Evolutionary conservation across 176 grass and related monocot genomes (phyloP).

Genomic region (Zea luxurians): DNA sequence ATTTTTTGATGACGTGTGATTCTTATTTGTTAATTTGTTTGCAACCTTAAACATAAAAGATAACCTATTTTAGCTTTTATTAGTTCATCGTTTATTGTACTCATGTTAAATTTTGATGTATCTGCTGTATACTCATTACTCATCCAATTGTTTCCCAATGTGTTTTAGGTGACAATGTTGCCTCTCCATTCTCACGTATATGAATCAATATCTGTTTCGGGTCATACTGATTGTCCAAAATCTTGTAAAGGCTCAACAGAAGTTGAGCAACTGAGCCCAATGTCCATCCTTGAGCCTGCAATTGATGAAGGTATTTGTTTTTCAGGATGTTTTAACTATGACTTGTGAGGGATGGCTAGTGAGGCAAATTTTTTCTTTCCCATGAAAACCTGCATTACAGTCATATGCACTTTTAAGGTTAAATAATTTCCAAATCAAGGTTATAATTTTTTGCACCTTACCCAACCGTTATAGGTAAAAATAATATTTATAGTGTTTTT

Average conservation of each 20-base stretch:
- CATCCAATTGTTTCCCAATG: background rate
- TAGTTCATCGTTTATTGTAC: background rate
- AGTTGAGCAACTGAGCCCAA: conserved; percentile 56
- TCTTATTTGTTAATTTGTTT: conserved; percentile 4
- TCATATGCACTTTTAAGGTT: background rate
- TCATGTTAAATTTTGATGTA: background rate
- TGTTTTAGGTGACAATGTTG: conserved; percentile 37
- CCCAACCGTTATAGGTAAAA: background rate
- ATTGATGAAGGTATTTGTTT: conserved; percentile 50
- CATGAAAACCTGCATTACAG: background rate
- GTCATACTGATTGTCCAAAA: conserved; percentile 31
- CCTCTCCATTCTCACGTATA: conserved; percentile 13
- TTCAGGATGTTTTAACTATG: conserved; percentile 45
- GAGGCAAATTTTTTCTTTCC: conserved; percentile 18
- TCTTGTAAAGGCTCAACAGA: conserved; percentile 43
- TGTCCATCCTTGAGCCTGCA: conserved; percentile 61
- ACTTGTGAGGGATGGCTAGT: conserved; percentile 44
- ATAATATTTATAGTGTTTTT: background rate
- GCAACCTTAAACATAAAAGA: conserved; percentile 6
- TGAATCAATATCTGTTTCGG: conserved; percentile 34
- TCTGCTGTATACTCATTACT: conserved; percentile 13
- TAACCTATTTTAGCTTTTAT: background rate
- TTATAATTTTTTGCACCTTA: background rate
- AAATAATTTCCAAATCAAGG: conserved; percentile 1
- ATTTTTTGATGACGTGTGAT: background rate